Base-by-base conservation (phyloP, 2,329 filamentous ascomycete species). In the Pseudogymnoascus sp. region DNA sequence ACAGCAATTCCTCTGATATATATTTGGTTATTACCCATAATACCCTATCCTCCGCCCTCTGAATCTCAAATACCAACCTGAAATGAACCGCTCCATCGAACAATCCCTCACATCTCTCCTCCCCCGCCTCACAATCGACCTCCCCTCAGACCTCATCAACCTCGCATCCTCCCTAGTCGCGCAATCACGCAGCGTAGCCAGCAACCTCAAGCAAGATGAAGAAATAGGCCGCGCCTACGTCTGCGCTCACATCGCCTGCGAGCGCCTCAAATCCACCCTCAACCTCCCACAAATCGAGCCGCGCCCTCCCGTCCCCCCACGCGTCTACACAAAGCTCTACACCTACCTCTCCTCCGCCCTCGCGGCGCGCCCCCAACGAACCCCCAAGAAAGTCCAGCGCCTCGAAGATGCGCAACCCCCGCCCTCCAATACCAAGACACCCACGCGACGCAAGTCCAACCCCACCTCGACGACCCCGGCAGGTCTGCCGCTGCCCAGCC, bases 241-340 rank as follows among this genome's bases (percentile, higher is more conserved):
- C 3, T 96, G 92, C 73, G 89, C 90, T 12, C 88, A 96, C 75
- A 83, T 99, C 65, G 95, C 95, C 18, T 97, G 93, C 73, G 91
- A 93, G 69, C 85, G 90, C 62, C 80, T 96, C 40, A 93, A 92
- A 72, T 88, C 86, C 63, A 74, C 80, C 0, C 83, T 96, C 51
- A 85, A 92, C 71, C 84, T 96, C 6, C 92, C 93, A 0, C 83
- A 86, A 0, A 87, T 93, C 64, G 84, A 89, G 67, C 83, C 88
- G 2, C 83, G 86, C 4, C 90, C 92, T 1, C 92, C 92, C 3
- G 88, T 91, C 62, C 86, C 87, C 57, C 91, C 91, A 0, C 83
- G 86, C 63, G 82, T 91, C 62, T 97, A 97, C 79, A 90, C 89
- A 71, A 90, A 91, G 64, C 80, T 97, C 39, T 95, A 93, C 74